A percentile compares a stretch with the other conserved stretches of the same genome.
Evolutionary conservation across 2,329 filamentous ascomycete species (phyloP).

Genomic region (Grosmannia huntii): DNA sequence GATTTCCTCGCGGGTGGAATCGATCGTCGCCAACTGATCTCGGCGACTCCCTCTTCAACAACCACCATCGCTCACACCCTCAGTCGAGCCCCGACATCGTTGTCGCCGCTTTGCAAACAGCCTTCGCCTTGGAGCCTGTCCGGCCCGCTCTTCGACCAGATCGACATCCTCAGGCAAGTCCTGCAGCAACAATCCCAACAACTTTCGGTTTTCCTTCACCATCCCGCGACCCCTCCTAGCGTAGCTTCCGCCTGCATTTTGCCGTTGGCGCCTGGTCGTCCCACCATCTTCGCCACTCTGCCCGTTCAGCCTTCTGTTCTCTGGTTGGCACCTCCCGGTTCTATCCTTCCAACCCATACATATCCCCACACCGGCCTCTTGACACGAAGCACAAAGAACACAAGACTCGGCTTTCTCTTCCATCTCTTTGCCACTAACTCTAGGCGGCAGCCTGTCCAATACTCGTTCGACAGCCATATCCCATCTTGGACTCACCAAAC

Average conservation of each 20-base stretch:
- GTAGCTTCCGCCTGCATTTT: slow-evolving; percentile 3
- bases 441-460: not conserved
- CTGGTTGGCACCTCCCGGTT: not conserved
- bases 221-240: not conserved
- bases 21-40: slow-evolving; percentile 6
- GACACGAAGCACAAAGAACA: not conserved
- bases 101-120: not conserved
- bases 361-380: not conserved
- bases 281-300: not conserved
- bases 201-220: not conserved
- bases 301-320: not conserved
- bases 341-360: not conserved
- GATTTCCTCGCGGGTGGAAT: slow-evolving; percentile 1
- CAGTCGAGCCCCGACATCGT: not conserved
- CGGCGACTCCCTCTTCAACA: not conserved
- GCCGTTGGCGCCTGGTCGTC: not conserved
- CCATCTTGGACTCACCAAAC: not conserved
- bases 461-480: not conserved
- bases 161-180: not conserved
- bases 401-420: not conserved
- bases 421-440: not conserved
- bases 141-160: too few relatives aligned
- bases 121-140: not conserved
- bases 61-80: not conserved
- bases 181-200: not conserved